phyloP scores from a whole-genome alignment of 768 basidiomycete genomes.

The Austroboletus festivus region DNA sequence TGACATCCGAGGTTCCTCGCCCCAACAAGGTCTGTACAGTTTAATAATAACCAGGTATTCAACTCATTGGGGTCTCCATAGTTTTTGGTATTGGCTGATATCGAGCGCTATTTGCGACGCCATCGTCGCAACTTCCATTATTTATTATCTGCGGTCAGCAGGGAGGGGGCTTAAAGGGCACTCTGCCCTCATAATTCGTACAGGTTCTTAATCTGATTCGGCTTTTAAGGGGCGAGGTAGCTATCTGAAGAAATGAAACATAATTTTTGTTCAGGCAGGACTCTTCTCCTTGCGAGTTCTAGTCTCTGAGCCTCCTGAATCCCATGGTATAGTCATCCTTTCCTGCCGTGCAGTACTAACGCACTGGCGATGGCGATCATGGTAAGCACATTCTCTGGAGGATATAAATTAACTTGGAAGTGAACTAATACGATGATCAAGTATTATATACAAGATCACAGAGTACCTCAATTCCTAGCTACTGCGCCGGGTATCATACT shows the following conservation, averaged over 20 bases:
- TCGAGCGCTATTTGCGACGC: slow-evolving; percentile 20
- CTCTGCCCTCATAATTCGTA: background rate
- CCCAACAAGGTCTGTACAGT: slow-evolving; percentile 3
- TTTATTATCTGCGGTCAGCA: slow-evolving; percentile 11
- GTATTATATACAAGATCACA: slow-evolving; percentile 15
- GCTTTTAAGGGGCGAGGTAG: slow-evolving; percentile 1
- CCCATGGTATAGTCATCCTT: background rate
- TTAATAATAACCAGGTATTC: background rate
- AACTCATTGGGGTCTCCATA: background rate
- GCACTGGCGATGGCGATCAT: slow-evolving; percentile 6
- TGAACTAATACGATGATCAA: slow-evolving; percentile 1
- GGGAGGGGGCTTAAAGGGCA: slow-evolving; percentile 12
- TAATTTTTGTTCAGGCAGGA: slow-evolving; percentile 20
- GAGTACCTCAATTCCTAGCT: background rate
- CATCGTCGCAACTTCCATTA: slow-evolving; percentile 16
- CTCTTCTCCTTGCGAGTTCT: slow-evolving; percentile 15
- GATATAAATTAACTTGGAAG: background rate
- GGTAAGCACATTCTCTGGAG: slow-evolving; percentile 3
- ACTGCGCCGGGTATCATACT: slow-evolving; percentile 12
- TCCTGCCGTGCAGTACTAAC: slow-evolving; percentile 5
- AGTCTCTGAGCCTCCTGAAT: background rate
- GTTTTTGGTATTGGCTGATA: slow-evolving; percentile 8
- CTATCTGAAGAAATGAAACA: slow-evolving; percentile 11
- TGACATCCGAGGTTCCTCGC: slow-evolving; percentile 1
- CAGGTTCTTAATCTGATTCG: background rate